Conservation (phyloP, 768 basidiomycete species). For the Saitozyma podzolica region DNA sequence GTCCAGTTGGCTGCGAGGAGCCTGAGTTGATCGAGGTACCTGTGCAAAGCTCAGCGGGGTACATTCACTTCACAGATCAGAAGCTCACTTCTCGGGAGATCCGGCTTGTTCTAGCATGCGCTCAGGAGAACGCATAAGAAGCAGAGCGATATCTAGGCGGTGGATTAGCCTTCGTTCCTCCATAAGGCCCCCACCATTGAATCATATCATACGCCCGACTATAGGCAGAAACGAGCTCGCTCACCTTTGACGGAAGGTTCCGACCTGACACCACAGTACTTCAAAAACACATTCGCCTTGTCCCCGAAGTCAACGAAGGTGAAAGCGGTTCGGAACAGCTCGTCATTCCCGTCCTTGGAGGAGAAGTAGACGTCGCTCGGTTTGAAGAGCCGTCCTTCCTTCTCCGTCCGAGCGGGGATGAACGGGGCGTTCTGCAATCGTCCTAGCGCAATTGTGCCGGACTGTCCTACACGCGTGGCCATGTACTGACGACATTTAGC, state of each 20-base stretch:
- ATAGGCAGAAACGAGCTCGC: background rate
- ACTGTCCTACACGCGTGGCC: slow-evolving; percentile 32
- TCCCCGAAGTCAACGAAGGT: slow-evolving; percentile 84
- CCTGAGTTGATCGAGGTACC: slow-evolving; percentile 77
- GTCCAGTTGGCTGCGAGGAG: slow-evolving; percentile 75
- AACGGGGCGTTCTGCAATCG: slow-evolving; percentile 64
- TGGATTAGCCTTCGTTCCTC: background rate
- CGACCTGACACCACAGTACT: slow-evolving; percentile 79
- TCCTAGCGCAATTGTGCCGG: slow-evolving; percentile 56
- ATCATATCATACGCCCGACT: slow-evolving; percentile 2
- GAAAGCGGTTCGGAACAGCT: slow-evolving; percentile 78
- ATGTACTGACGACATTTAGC: slow-evolving; percentile 28
- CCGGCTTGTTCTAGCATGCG: slow-evolving; percentile 40
- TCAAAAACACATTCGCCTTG: slow-evolving; percentile 77
- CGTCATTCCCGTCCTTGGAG: slow-evolving; percentile 49
- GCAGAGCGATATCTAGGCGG: slow-evolving; percentile 28
- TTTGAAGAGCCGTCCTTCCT: slow-evolving; percentile 21
- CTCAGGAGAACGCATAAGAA: slow-evolving; percentile 35
- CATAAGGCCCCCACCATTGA: background rate
- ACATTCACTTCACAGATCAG: background rate
- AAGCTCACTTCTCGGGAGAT: slow-evolving; percentile 37
- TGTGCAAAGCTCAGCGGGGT: slow-evolving; percentile 42
- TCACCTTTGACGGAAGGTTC: slow-evolving; percentile 81
- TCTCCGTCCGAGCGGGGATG: slow-evolving; percentile 59
- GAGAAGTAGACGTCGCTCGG: slow-evolving; percentile 49